phyloP scores from a whole-genome alignment of 108 stramenopile genomes.

The Stephanodiscus minutulus region DNA sequence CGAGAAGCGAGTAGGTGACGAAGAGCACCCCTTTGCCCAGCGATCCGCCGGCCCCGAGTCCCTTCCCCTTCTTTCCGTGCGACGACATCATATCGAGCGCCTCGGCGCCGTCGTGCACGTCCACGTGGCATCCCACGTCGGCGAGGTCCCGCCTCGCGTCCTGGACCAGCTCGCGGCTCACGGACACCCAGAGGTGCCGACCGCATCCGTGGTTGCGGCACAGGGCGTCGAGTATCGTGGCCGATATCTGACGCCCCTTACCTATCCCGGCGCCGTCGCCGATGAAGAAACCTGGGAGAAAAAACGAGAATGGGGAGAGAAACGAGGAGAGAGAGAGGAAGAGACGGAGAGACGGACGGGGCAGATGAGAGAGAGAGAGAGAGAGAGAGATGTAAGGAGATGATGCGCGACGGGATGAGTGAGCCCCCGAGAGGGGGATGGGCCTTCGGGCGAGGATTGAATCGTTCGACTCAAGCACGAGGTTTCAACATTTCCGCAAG shows the following conservation, averaged over 20 bases:
- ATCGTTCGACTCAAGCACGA: too few species aligned
- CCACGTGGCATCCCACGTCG: conserved; percentile 52
- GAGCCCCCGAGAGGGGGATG: neutral
- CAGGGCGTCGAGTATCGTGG: conserved; percentile 50
- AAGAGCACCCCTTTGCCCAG: conserved; percentile 31
- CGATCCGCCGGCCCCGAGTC: conserved; percentile 22
- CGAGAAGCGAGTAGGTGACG: conserved; percentile 59
- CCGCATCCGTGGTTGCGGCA: conserved; percentile 44
- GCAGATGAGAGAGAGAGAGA: neutral
- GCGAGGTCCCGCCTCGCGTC: conserved; percentile 64
- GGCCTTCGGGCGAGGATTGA: too few species aligned
- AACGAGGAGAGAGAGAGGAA: neutral
- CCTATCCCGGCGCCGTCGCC: conserved; percentile 91
- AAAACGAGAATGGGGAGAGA: too few species aligned
- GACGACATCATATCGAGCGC: conserved; percentile 8
- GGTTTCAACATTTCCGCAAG: too few species aligned
- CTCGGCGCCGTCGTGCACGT: conserved; percentile 52
- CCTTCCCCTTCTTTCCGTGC: conserved; percentile 24
- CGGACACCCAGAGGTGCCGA: conserved; percentile 68
- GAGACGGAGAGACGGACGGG: neutral
- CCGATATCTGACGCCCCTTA: conserved; percentile 76
- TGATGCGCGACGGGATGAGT: neutral
- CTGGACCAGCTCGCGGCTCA: conserved; percentile 54
- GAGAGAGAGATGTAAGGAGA: neutral
- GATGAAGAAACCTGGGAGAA: conserved; percentile 84